phyloP scores from a whole-genome alignment of 2,329 filamentous ascomycete genomes.

The Pseudogymnoascus verrucosus region DNA sequence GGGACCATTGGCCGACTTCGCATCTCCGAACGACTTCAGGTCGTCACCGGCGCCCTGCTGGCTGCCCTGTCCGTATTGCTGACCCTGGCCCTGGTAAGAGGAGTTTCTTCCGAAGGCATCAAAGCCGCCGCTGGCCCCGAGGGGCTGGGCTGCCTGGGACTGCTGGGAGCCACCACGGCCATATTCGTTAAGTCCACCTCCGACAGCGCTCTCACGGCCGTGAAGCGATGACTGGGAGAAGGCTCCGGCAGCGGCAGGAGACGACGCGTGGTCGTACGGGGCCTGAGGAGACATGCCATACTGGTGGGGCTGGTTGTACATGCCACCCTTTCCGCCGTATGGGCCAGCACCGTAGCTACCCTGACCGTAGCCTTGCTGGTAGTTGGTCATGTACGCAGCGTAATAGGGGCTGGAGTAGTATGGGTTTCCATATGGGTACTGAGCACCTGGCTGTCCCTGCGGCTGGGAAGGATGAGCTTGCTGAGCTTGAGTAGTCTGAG shows the following conservation, averaged over 20 bases:
- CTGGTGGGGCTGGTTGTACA: conserved; percentile 28
- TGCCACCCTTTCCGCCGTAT: conserved; percentile 28
- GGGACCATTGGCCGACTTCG: conserved; percentile 28
- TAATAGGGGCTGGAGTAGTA: conserved; percentile 59
- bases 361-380: conserved; percentile 33
- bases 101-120: conserved; percentile 28
- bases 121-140: conserved; percentile 27
- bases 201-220: conserved; percentile 28
- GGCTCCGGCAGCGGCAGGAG: conserved; percentile 25
- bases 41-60: conserved; percentile 28
- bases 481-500: conserved; percentile 34
- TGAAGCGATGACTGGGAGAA: conserved; percentile 28
- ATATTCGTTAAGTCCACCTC: conserved; percentile 28
- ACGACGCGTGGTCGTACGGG: conserved; percentile 29
- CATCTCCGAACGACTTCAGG: conserved; percentile 30
- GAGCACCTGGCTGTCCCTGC: conserved; percentile 34
- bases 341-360: conserved; percentile 30
- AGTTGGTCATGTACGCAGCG: conserved; percentile 48
- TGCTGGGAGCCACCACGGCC: conserved; percentile 28
- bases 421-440: conserved; percentile 47
- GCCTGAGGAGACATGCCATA: conserved; percentile 28
- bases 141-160: conserved; percentile 25
- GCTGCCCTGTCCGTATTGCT: conserved; percentile 25
- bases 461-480: conserved; percentile 43
- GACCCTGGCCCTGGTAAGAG: conserved; percentile 28